A percentile compares a stretch with the other conserved stretches of the same genome.
Conservation (phyloP, 352 stramenopile species). For the Phytophthora colocasiae region DNA sequence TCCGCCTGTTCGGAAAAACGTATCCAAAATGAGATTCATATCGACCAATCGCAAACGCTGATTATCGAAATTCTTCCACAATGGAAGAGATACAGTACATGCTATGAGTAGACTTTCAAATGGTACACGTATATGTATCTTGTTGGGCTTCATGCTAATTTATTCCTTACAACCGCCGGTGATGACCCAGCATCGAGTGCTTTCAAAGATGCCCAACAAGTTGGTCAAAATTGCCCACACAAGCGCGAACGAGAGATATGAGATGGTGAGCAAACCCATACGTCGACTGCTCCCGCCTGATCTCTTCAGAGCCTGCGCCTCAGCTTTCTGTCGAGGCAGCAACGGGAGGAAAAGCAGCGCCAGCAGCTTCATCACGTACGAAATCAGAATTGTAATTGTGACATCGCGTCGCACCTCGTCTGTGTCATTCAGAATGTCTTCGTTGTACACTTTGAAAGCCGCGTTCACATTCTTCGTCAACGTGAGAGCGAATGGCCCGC, state of each 20-base stretch:
- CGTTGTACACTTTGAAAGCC: slow-evolving; percentile 54
- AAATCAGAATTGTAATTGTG: slow-evolving; percentile 64
- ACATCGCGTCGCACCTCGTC: slow-evolving; percentile 55
- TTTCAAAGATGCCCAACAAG: slow-evolving; percentile 55
- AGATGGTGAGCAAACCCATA: slow-evolving; percentile 51
- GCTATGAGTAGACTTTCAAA: neutral
- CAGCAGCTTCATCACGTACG: slow-evolving; percentile 56
- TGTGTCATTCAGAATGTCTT: slow-evolving; percentile 57
- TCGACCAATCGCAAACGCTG: neutral
- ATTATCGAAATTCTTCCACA: neutral
- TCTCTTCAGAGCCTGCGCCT: slow-evolving; percentile 52
- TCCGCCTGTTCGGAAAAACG: slow-evolving; percentile 5
- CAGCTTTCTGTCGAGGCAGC: slow-evolving; percentile 54
- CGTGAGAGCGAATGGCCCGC: slow-evolving; percentile 50
- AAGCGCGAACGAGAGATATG: slow-evolving; percentile 49
- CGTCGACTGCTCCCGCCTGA: slow-evolving; percentile 46
- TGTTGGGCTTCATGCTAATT: slow-evolving; percentile 3
- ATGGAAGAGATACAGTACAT: neutral
- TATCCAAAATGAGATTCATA: slow-evolving; percentile 15
- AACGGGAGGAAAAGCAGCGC: slow-evolving; percentile 46
- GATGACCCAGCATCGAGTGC: slow-evolving; percentile 59
- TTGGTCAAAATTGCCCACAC: slow-evolving; percentile 57
- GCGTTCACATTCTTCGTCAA: slow-evolving; percentile 62
- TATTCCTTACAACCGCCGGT: slow-evolving; percentile 51
- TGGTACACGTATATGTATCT: neutral